Percentiles rank a stretch among this genome's conserved stretches.
Evolutionary conservation across 108 stramenopile species (phyloP).

Genomic region (Thalassiosira profunda): DNA sequence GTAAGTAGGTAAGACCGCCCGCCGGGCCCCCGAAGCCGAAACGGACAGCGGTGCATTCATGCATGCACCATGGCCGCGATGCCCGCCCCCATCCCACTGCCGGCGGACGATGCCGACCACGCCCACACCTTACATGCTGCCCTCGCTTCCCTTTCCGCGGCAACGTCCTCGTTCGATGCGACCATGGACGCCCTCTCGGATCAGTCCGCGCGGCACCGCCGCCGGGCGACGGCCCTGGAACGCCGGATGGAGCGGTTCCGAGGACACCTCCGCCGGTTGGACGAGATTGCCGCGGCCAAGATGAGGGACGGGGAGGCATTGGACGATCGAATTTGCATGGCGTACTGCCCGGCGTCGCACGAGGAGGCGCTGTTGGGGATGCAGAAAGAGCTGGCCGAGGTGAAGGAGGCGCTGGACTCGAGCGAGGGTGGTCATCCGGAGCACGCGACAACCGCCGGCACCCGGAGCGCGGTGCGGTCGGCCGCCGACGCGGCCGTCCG

Average conservation of each 20-base stretch:
- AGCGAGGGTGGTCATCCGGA: not conserved
- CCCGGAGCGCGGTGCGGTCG: constrained; percentile 20
- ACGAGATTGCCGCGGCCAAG: constrained; percentile 13
- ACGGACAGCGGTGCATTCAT: no score
- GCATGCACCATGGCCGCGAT: no score
- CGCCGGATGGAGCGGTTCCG: constrained; percentile 20
- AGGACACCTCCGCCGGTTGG: constrained; percentile 17
- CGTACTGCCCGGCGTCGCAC: constrained; percentile 32
- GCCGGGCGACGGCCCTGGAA: constrained; percentile 16
- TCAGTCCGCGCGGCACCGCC: constrained; percentile 3
- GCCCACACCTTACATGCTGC: constrained; percentile 28
- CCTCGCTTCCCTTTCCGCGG: constrained; percentile 39
- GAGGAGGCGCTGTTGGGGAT: constrained; percentile 31
- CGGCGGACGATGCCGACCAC: constrained; percentile 47
- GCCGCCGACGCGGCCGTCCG: constrained; percentile 42
- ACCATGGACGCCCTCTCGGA: constrained; percentile 28
- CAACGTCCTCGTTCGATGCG: constrained; percentile 47
- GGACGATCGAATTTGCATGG: constrained; percentile 18
- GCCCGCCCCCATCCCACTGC: constrained; percentile 41
- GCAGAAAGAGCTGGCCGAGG: constrained; percentile 12
- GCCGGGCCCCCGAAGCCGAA: no score
- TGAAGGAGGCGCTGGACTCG: not conserved
- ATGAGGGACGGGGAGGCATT: not conserved
- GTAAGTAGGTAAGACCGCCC: no score
- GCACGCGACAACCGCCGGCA: not conserved